Conservation (phyloP, 176 grass and related monocot species). For the Otatea glauca region DNA sequence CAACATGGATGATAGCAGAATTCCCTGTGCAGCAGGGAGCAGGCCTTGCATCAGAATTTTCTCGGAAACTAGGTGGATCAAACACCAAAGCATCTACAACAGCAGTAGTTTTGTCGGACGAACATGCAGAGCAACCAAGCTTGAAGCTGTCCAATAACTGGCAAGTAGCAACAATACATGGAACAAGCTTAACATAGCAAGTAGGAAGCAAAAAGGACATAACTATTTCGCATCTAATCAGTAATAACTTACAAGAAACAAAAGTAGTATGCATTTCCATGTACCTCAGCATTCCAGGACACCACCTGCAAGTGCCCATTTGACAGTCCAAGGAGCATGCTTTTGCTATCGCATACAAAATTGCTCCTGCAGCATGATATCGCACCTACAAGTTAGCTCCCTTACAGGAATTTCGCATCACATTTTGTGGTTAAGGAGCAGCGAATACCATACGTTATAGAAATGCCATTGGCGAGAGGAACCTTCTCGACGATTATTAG, state of each 20-base stretch:
- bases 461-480: conserved; percentile 68
- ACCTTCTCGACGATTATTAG: conserved; percentile 75
- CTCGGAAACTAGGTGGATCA: conserved; percentile 52
- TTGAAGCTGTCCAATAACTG: conserved; percentile 80
- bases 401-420: not conserved
- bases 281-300: conserved; percentile 98
- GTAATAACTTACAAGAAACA: conserved; percentile 55
- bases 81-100: conserved; percentile 53
- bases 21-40: conserved; percentile 66
- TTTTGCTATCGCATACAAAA: conserved; percentile 90
- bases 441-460: conserved; percentile 67
- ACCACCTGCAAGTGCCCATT: conserved; percentile 79
- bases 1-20: conserved; percentile 72
- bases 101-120: conserved; percentile 55
- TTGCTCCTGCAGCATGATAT: conserved; percentile 69
- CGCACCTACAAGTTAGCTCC: conserved; percentile 33
- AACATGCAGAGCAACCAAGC: conserved; percentile 64
- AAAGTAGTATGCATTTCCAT: conserved; percentile 57
- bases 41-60: conserved; percentile 48
- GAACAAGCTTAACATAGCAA: conserved; percentile 36
- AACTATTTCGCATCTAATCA: conserved; percentile 24
- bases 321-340: conserved; percentile 85
- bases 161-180: conserved; percentile 47
- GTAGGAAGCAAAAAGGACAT: conserved; percentile 20
- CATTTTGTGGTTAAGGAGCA: conserved; percentile 1